Conservation (phyloP, 371 early-diverging fungal species). For the Blakeslea trispora region DNA sequence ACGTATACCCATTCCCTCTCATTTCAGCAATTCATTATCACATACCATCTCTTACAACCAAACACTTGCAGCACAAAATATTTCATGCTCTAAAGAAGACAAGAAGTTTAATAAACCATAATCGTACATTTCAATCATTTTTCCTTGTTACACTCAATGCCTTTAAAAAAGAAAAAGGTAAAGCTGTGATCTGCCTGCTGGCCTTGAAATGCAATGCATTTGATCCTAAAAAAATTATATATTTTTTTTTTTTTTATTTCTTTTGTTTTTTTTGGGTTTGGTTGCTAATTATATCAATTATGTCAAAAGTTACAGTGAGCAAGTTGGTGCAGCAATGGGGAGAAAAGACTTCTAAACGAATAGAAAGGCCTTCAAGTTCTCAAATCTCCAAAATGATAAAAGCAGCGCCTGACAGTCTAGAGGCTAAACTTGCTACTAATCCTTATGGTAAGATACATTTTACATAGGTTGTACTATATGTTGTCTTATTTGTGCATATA, state of each 20-base stretch:
- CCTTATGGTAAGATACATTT: conserved; percentile 21
- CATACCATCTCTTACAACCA: too few species aligned
- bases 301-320: neutral
- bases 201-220: too few species aligned
- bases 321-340: neutral
- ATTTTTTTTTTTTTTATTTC: too few species aligned
- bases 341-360: neutral
- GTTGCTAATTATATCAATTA: neutral
- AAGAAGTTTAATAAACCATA: too few species aligned
- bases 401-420: conserved; percentile 10
- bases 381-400: neutral
- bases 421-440: conserved; percentile 16
- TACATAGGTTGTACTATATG: neutral
- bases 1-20: neutral
- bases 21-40: neutral
- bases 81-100: too few species aligned
- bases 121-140: too few species aligned
- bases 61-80: too few species aligned
- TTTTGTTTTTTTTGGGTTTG: too few species aligned
- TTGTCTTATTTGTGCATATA: neutral
- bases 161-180: too few species aligned
- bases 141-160: too few species aligned
- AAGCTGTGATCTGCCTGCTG: too few species aligned
- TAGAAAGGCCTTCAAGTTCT: neutral
- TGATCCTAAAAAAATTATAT: too few species aligned